Evolutionary conservation across 768 basidiomycete genomes (phyloP), one percentile per base, ranked within the genome.

Genomic region (Candolleomyces eurysporus): DNA sequence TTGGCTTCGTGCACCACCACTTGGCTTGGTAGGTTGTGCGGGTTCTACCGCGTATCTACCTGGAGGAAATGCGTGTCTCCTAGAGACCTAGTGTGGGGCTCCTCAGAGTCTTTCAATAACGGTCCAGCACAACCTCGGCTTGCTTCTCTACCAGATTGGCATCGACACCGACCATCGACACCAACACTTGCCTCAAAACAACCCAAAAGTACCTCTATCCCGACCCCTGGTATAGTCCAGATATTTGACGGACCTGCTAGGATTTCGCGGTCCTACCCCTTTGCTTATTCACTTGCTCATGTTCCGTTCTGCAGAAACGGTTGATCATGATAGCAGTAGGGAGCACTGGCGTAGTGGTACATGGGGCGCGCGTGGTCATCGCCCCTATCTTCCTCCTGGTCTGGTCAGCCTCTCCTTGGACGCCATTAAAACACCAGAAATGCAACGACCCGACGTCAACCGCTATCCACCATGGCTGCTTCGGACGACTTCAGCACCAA

Each of bases 171-270:
- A 32, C 57, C 22, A n/a, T 46, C 30, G 48, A 36, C 36, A 11
- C 36, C 36, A 7, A 36, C 36, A 36, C 36, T 36, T 5, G 6
- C 8, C 36, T 36, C 36, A 5, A 36, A 36, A 36, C 36, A 2
- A 7, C 36, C 6, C 8, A 36, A 7, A 36, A 11, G 36, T 11
- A 36, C 45, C 19, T 6, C 22, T 16, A n/a, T 39, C 16, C 57
- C 21, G 5, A 7, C 19, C 13, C 40, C 32, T 7, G 46, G 51
- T 31, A 59, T 77, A 22, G 67, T 72, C 30, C 70, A 76, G 64
- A 56, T 79, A 16, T 83, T 82, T 61, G 81, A 82, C 30, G 82
- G 82, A 3, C 82, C 82, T 17, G 80, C 82, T 5, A 72, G 75
- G 16, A 66, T 72, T 19, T 67, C 69, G 26, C 66, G 70, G 26